phyloP scores from a whole-genome alignment of 495 filamentous ascomycete species.

The Ascodesmis nigricans region DNA sequence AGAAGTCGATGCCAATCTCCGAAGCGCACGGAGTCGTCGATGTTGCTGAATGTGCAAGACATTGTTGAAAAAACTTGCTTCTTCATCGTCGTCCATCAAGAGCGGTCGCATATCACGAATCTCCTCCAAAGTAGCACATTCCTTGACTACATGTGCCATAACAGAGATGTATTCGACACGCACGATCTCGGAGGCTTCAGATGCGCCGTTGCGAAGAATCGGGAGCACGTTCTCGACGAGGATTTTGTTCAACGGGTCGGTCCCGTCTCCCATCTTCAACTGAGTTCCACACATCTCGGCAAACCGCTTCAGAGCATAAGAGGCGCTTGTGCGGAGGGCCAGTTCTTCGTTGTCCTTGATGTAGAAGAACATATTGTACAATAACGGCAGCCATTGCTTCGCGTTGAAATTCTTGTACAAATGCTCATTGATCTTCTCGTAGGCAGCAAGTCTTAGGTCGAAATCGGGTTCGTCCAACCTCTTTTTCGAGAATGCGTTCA shows the following conservation, averaged over 20 bases:
- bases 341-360: constrained; percentile 74
- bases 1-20: constrained; percentile 46
- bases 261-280: constrained; percentile 20
- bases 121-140: constrained; percentile 41
- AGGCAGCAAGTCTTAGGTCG: constrained; percentile 54
- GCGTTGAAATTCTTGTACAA: constrained; percentile 32
- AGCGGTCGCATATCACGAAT: constrained; percentile 56
- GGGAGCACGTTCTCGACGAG: constrained; percentile 45
- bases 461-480: constrained; percentile 72
- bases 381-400: constrained; percentile 73
- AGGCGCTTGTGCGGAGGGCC: constrained; percentile 59
- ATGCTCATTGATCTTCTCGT: constrained; percentile 44
- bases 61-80: constrained; percentile 84
- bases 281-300: constrained; percentile 34
- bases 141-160: constrained; percentile 52
- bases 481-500: constrained; percentile 51
- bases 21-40: constrained; percentile 62
- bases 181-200: constrained; percentile 60
- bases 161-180: constrained; percentile 57
- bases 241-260: constrained; percentile 28
- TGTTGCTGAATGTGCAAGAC: constrained; percentile 79
- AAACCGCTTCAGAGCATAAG: constrained; percentile 60
- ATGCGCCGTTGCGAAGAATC: constrained; percentile 48
- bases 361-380: constrained; percentile 77
- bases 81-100: constrained; percentile 54